These are phyloP conservation scores for Cunninghamia lanceolata DNA, from an alignment of 75 land plant species.

Conservation along the genomic window DNA sequence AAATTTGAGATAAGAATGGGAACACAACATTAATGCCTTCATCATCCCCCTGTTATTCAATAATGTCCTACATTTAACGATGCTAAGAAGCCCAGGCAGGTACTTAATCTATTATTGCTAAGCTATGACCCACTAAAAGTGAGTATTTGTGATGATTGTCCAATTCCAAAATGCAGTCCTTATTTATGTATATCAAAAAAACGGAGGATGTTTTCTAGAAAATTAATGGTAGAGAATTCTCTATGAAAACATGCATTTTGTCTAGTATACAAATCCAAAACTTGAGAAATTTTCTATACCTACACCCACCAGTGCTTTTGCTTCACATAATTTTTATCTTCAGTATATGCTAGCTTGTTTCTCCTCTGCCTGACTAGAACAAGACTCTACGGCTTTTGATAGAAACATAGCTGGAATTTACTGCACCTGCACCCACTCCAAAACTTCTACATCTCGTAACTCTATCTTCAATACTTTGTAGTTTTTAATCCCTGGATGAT, in stretches of 20 bases:
- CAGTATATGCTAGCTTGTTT: not conserved
- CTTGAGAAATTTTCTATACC: not conserved
- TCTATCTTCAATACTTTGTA: not conserved
- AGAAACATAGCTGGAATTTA: not conserved
- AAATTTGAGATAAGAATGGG: too few relatives aligned
- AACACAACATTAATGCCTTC: too few relatives aligned
- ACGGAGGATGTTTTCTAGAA: not conserved
- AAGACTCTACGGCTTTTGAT: not conserved
- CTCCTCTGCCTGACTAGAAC: not conserved
- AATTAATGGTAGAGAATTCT: not conserved
- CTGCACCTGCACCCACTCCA: not conserved
- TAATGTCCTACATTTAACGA: too few relatives aligned
- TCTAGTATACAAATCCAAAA: not conserved
- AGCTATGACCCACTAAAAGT: not conserved
- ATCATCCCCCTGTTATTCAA: too few relatives aligned
- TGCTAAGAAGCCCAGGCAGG: too few relatives aligned
- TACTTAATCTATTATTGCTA: too few relatives aligned
- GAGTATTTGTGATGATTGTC: not conserved
- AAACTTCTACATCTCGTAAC: not conserved
- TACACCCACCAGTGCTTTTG: not conserved
- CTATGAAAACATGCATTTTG: not conserved
- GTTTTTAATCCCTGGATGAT: not conserved
- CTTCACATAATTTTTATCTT: not conserved
- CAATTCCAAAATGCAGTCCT: not conserved
- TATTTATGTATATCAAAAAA: too few relatives aligned